Percentiles rank a stretch among this genome's conserved stretches.
These are phyloP conservation scores for Anastatica hierochuntica DNA, from an alignment of 345 rosid genomes.

Conservation along the genomic window DNA sequence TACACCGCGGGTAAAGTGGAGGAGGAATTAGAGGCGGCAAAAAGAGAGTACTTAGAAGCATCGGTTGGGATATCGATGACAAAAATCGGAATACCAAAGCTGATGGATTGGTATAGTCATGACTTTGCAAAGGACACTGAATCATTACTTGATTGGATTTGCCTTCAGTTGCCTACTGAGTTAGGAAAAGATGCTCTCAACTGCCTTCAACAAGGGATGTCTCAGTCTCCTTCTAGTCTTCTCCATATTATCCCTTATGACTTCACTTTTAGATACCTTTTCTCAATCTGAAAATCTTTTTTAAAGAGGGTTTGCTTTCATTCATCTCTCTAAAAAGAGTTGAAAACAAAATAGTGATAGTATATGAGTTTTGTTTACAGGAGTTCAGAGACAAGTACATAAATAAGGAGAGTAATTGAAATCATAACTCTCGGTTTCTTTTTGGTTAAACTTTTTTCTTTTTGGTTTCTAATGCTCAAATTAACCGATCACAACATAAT, in stretches of 20 bases:
- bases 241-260: conserved; percentile 60
- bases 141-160: conserved; percentile 78
- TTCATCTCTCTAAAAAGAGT: neutral
- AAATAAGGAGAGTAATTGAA: no score
- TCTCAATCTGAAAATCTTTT: conserved; percentile 27
- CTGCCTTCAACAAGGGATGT: conserved; percentile 51
- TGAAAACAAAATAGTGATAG: no score
- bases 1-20: conserved; percentile 61
- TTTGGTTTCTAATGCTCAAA: no score
- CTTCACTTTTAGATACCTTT: conserved; percentile 66
- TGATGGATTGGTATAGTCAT: conserved; percentile 70
- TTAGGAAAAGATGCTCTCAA: conserved; percentile 56
- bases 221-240: conserved; percentile 36
- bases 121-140: conserved; percentile 81
- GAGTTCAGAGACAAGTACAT: no score
- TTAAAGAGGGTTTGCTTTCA: neutral
- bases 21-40: conserved; percentile 55
- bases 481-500: no score
- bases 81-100: conserved; percentile 57
- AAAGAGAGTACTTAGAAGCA: conserved; percentile 71
- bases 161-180: conserved; percentile 76
- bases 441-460: no score
- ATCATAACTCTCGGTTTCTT: no score
- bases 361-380: neutral
- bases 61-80: conserved; percentile 46